Conservation (phyloP, 2,329 filamentous ascomycete genomes). For the Colletotrichum caudatum region DNA sequence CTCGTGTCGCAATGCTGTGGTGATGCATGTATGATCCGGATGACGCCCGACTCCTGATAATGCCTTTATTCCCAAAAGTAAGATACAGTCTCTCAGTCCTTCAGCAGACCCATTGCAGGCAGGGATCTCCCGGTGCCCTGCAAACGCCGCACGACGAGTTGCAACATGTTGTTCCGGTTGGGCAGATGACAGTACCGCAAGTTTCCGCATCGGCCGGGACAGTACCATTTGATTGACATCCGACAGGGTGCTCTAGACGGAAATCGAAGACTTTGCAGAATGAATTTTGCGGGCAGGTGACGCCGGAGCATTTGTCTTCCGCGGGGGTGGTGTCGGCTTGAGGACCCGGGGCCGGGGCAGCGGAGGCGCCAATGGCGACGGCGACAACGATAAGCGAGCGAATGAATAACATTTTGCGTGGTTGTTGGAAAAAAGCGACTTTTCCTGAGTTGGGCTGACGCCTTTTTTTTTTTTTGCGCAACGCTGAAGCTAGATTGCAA, state of each 20-base stretch:
- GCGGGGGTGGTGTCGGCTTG: slow-evolving; percentile 5
- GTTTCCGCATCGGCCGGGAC: slow-evolving; percentile 9
- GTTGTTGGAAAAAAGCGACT: slow-evolving; percentile 23
- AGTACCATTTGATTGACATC: slow-evolving; percentile 30
- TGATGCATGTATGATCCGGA: background rate
- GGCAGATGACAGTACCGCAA: slow-evolving; percentile 31
- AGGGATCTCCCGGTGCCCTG: slow-evolving; percentile 29
- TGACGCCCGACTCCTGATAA: slow-evolving; percentile 10
- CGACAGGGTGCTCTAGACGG: slow-evolving; percentile 23
- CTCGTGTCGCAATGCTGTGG: background rate
- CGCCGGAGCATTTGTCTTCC: slow-evolving; percentile 23
- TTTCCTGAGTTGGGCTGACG: background rate
- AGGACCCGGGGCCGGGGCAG: slow-evolving; percentile 13
- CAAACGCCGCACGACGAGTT: slow-evolving; percentile 43
- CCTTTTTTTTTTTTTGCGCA: background rate
- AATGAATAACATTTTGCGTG: slow-evolving; percentile 19
- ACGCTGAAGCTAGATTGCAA: background rate
- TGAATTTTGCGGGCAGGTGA: slow-evolving; percentile 30
- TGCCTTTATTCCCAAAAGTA: background rate
- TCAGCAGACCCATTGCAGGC: slow-evolving; percentile 39
- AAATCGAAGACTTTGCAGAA: slow-evolving; percentile 36
- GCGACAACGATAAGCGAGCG: slow-evolving; percentile 18
- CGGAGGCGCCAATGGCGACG: slow-evolving; percentile 1
- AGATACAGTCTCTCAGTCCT: background rate
- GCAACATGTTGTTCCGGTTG: slow-evolving; percentile 44